Evolutionary conservation across 352 stramenopile genomes (phyloP).

Genomic region (Pythium vanterpoolii): DNA sequence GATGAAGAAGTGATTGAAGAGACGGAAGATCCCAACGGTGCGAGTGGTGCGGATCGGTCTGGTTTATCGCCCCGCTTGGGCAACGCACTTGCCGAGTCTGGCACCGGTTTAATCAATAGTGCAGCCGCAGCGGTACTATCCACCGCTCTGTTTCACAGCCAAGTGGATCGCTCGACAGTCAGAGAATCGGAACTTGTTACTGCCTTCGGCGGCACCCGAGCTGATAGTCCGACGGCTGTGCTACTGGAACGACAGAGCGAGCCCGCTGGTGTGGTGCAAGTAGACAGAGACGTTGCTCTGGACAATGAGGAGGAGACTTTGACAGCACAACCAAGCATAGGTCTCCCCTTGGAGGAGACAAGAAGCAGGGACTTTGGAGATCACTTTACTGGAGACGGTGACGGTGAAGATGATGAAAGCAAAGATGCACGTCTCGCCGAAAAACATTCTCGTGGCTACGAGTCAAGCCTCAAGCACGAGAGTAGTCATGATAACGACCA

Average conservation of each 20-base stretch:
- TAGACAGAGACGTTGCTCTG: background rate
- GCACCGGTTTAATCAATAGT: conserved; percentile 3
- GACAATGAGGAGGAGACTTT: background rate
- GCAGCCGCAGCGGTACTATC: background rate
- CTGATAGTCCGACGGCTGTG: conserved; percentile 1
- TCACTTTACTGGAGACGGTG: background rate
- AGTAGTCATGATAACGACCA: background rate
- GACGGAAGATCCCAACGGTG: background rate
- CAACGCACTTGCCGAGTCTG: background rate
- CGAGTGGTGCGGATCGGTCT: background rate
- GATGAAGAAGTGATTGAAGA: background rate
- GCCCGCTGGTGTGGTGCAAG: background rate
- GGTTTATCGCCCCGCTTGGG: background rate
- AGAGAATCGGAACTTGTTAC: background rate
- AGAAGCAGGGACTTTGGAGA: background rate
- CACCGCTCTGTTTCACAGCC: background rate
- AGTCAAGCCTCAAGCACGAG: background rate
- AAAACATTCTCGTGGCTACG: background rate
- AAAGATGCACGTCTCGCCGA: background rate
- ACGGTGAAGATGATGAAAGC: background rate
- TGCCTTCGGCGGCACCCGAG: background rate
- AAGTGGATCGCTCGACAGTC: background rate
- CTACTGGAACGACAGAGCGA: background rate
- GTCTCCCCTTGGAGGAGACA: no score
- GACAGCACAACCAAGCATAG: background rate